phyloP scores from a whole-genome alignment of 108 stramenopile genomes.

The Mediolabrus comicus region DNA sequence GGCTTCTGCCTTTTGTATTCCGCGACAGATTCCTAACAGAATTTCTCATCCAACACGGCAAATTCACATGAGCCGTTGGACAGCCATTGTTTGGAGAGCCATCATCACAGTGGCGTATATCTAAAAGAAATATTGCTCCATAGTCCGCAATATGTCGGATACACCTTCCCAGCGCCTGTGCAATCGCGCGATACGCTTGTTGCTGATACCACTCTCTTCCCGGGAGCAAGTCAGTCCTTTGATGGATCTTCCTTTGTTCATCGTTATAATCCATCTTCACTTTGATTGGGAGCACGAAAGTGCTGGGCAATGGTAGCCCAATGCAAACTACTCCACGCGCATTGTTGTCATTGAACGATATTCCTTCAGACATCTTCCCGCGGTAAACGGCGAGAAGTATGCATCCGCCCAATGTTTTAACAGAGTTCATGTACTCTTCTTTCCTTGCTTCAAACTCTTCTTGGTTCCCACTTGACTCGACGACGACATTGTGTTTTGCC shows the following conservation, averaged over 20 bases:
- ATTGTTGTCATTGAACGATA: conserved; percentile 80
- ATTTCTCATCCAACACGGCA: conserved; percentile 81
- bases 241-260: conserved; percentile 56
- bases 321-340: conserved; percentile 82
- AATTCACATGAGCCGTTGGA: conserved; percentile 50
- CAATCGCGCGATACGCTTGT: conserved; percentile 89
- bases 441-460: conserved; percentile 62
- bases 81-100: conserved; percentile 56
- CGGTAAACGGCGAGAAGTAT: conserved; percentile 86
- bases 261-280: conserved; percentile 83
- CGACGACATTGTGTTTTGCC: conserved; percentile 64
- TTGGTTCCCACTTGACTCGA: conserved; percentile 67
- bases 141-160: conserved; percentile 89
- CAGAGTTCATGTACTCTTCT: conserved; percentile 50
- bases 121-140: conserved; percentile 84
- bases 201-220: conserved; percentile 88
- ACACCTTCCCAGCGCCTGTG: conserved; percentile 88
- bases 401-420: conserved; percentile 54
- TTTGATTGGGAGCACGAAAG: conserved; percentile 45
- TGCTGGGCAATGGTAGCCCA: conserved; percentile 71
- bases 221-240: conserved; percentile 60
- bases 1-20: conserved; percentile 12
- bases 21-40: conserved; percentile 59
- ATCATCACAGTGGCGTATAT: conserved; percentile 80
- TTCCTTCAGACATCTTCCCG: conserved; percentile 84